Evolutionary conservation across 257 asterid species (phyloP), one percentile per base, ranked within the genome.

Genomic region (Solanum tarapatanum): DNA sequence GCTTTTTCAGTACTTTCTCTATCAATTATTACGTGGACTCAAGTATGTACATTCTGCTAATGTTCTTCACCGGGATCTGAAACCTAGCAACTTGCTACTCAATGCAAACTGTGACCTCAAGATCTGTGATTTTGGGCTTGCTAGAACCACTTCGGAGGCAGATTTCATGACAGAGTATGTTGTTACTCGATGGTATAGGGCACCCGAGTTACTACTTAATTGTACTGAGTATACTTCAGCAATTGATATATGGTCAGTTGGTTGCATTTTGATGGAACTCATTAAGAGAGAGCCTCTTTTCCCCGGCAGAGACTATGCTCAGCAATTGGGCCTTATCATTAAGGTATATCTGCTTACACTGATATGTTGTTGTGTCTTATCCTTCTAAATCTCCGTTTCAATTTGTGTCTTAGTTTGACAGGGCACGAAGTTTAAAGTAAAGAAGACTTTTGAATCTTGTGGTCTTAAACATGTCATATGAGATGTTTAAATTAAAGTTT

Each of bases 161-260:
- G 92, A 91, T 85, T 85, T 91, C 23, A 91, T 91, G 93, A 91
- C 93, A 0, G 93, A 91, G 83, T 91, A 91, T 75, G 93, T 91
- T 60, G 93, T 91, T 11, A 91, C 92, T 4, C 91, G 93, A 16
- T 91, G 93, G 93, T 91, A 94, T 79, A 90, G 97, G 51, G 97
- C 97, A 23, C 95, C 97, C 24, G 97, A 94, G 86, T 85, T 94
- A 77, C 87, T 94, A 74, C 95, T 94, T 21, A 93, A 93, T 90
- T 94, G 95, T 85, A 91, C 94, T 28, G 95, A 94, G 89, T 94
- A 94, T 41, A 93, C 94, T 87, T 90, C 97, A 26, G 92, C 95
- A 12, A 92, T 94, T 86, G 97, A 94, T 89, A 89, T 94, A 90
- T 94, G 97, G 97, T 93, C 97, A 13, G 97, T 94, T 86, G 95